Base-by-base conservation (phyloP, 1,284 basidiomycete species). In the Sutorius eximius region DNA sequence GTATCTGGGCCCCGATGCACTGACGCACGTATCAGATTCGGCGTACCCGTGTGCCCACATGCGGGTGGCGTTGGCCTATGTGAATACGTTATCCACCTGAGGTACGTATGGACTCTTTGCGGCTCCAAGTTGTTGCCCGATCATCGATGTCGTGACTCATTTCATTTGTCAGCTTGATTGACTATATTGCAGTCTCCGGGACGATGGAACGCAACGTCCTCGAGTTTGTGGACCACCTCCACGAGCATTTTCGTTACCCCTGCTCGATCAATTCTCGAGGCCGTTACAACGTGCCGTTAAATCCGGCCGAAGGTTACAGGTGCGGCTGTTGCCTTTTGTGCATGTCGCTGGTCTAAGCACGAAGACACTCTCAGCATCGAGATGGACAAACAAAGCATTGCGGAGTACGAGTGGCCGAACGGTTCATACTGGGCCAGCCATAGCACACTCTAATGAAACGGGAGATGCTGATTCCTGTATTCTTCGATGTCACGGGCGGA, bases 21-120 rank as follows among this genome's bases (percentile, higher is more conserved):
- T 61, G 42, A 66, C 43, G 55, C 52, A 48, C 48, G 38, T 12
- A 53, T 45, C 60, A 89, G 86, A 68, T 91, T 89, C 64, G 90
- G 89, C 47, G 80, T 95, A 12, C 85, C 89, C 1, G 93, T 98
- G 9, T 96, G 93, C 70, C 95, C 95, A 13, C 95, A 98, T 69
- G 95, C 95, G 0, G 95, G 95, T 41, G 95, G 95, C 61, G 95
- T 98, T 38, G 95, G 95, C 5, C 79, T 97, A 9, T 97, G 94
- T 71, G 95, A 96, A 77, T 94, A 95, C 71, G 91, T 93, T 29
- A 91, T 94, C 62, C 91, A 94, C 70, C 70, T 90, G 51, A 88
- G 86, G 85, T 82, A 61, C 34, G 51, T 27, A 27, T 27, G 22
- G 5, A 38, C 30, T 64, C 69, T 55, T 57, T 37, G 12, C n/a